Base-by-base conservation (phyloP, 176 grass and related monocot genomes). In the Guadua angustifolia region DNA sequence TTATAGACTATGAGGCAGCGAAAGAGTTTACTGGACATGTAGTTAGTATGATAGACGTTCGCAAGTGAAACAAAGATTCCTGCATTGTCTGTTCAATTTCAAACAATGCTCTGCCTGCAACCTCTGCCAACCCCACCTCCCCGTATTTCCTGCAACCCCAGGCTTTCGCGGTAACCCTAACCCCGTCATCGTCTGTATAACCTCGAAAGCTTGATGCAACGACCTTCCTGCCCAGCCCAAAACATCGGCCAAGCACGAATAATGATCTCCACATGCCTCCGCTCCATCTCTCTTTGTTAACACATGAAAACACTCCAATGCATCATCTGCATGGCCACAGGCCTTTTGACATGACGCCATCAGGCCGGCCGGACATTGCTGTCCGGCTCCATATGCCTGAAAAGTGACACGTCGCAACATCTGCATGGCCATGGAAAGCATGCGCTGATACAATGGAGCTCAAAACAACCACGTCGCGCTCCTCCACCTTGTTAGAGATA, bases 201-300 rank as follows among this genome's bases (percentile, higher is more conserved):
- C 63, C n/a, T 92, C 70, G 7, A 88, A 90, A 59, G 92, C 92
- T 73, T 94, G 78, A 40, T 81, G 67, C 74, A 92, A 1, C 29
- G 1, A 52, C 51, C 87, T 82, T 40, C 92, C 92, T 69, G 85
- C 92, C 46, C 92, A 79, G 33, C 92, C 88, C 85, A 92, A 88
- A 7, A 94, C 89, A 82, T 92, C 87, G 21, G 90, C 87, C 87
- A 92, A 81, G 88, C 92, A 92, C 0, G 92, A 94, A 68, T 92
- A 94, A 63, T 94, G 92, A 24, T 94, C 87, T 38, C 85, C 53
- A 1, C 62, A 60, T 18, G 89, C 89, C 53, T 85, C 85, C 39
- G 90, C 78, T 42, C 82, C 78, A 58, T 85, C 70, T 5, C 12
- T 77, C 35, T 72, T 89, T 15, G 82, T 94, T 19, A 94, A 67